phyloP scores from a whole-genome alignment of 2,329 filamentous ascomycete genomes.

The Cercospora sp. region DNA sequence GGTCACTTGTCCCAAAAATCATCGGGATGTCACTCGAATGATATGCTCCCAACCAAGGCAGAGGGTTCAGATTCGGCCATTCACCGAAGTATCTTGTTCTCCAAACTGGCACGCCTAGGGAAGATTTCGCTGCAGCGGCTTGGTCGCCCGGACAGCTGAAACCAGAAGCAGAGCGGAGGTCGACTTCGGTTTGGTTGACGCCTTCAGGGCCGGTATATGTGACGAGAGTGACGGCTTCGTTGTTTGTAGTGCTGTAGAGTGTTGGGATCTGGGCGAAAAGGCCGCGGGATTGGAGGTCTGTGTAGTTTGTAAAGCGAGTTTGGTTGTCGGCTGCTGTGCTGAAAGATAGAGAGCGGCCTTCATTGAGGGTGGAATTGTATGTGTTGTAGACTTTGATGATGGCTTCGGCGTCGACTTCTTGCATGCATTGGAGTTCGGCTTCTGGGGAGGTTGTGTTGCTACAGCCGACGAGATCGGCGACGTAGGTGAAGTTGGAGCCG shows the following conservation, averaged over 20 bases:
- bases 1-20: conserved; percentile 36
- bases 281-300: conserved; percentile 17
- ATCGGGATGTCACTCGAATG: conserved; percentile 37
- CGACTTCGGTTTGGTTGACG: conserved; percentile 19
- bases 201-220: conserved; percentile 12
- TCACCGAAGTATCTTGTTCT: conserved; percentile 35
- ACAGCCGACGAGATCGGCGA: conserved; percentile 19
- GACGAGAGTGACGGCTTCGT: conserved; percentile 21
- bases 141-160: conserved; percentile 45
- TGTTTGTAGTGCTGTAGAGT: conserved; percentile 18
- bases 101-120: conserved; percentile 34
- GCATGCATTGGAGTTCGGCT: conserved; percentile 21
- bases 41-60: conserved; percentile 35
- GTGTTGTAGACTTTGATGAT: conserved; percentile 23
- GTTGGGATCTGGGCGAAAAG: conserved; percentile 18
- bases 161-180: conserved; percentile 1
- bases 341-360: conserved; percentile 13
- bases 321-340: conserved; percentile 17
- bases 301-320: conserved; percentile 24
- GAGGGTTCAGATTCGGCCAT: conserved; percentile 24
- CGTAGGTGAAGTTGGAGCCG: conserved; percentile 22
- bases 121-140: conserved; percentile 42
- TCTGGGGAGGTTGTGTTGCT: conserved; percentile 4
- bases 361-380: conserved; percentile 18
- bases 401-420: conserved; percentile 9